Base-by-base conservation (phyloP, 306 rosid species). In the Myrica gale region DNA sequence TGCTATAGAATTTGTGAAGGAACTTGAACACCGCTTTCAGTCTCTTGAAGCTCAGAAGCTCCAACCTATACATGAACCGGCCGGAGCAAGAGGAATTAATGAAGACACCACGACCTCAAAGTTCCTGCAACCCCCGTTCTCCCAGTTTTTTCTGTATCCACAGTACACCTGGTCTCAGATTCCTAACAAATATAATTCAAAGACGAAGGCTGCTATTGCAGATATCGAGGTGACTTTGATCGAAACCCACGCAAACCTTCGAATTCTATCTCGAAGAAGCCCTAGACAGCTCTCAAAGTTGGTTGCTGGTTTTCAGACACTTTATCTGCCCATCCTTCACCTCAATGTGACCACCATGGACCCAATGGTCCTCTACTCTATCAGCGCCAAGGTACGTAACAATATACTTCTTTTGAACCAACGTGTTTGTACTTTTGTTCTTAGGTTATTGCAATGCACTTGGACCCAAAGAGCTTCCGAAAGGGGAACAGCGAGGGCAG, bases 151-250 rank as follows among this genome's bases (percentile, higher is more conserved):
- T 74, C 78, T 66, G 80, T 68, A 80, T 78, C 92, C 97, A 12
- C 96, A 90, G 55, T 81, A 75, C 85, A 84, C 84, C 32, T 88
- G 91, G 88, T 88, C 92, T 52, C 93, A 86, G 73, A 72, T 67
- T 75, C 88, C 92, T 26, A 89, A 85, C 82, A 88, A 87, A 58
- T 86, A 76, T 75, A 82, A 91, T 62, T 82, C 92, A 10, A 86
- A 90, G 62, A 80, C 83, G 23, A 80, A 85, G 41, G 95, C 90
- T 63, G 85, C 91, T 61, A 82, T 86, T 20, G 98, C 97, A 57
- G 97, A 94, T 32, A 89, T 94, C 78, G 98, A 94, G 83, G 97
- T 94, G 8, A 91, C 97, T 17, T 76, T 94, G 83, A 91, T 90
- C 42, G 98, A 94, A 79, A 94, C 92, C 32, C 97, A 94, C 77